phyloP scores from a whole-genome alignment of 2,329 filamentous ascomycete species.

The Achaetomium macrosporum region DNA sequence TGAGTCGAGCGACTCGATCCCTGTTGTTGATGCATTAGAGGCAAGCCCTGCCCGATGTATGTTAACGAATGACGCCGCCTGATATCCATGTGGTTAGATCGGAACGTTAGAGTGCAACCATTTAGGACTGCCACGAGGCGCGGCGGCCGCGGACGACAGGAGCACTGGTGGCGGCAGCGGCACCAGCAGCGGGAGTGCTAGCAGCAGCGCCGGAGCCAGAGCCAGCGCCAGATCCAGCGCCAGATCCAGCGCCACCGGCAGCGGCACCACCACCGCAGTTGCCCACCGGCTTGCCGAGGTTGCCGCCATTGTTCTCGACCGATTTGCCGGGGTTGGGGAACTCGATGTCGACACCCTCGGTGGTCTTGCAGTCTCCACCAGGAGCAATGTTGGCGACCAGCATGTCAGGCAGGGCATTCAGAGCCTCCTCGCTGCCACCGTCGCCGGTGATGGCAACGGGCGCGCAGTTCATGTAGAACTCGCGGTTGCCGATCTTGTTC shows the following conservation, averaged over 20 bases:
- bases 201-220: constrained; percentile 8
- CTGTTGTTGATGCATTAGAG: neutral
- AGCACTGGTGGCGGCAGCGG: constrained; percentile 12
- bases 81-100: neutral
- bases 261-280: constrained; percentile 13
- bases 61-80: constrained; percentile 4
- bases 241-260: constrained; percentile 13
- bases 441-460: constrained; percentile 59
- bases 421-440: constrained; percentile 45
- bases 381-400: constrained; percentile 63
- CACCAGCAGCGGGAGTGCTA: constrained; percentile 1
- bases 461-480: constrained; percentile 98
- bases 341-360: constrained; percentile 49
- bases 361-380: constrained; percentile 48
- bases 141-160: constrained; percentile 10
- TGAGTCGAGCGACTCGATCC: neutral
- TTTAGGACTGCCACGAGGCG: constrained; percentile 3
- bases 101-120: neutral
- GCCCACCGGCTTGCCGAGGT: constrained; percentile 10
- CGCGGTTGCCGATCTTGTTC: constrained; percentile 86
- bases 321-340: constrained; percentile 63
- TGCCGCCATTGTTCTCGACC: constrained; percentile 36
- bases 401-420: constrained; percentile 64
- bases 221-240: neutral
- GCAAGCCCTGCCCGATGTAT: neutral